These are phyloP conservation scores for Apiotrichum sp. DNA, from an alignment of 1,284 basidiomycete species.

Conservation along the genomic window DNA sequence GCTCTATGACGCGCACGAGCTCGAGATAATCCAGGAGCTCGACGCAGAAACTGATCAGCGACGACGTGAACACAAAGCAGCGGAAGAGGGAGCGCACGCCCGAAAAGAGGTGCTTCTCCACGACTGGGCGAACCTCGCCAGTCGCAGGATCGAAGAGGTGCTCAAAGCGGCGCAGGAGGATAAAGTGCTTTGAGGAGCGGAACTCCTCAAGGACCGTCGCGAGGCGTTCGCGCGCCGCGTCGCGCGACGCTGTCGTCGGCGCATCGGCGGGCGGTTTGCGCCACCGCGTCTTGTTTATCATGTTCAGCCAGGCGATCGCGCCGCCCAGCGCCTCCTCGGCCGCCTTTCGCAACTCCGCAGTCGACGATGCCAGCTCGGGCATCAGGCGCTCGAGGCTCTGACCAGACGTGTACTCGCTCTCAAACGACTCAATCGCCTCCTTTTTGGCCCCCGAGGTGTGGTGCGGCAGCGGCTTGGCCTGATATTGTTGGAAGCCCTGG, in stretches of 20 bases:
- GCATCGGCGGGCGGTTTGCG: constrained; percentile 25
- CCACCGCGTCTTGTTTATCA: constrained; percentile 54
- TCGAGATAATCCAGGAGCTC: constrained; percentile 39
- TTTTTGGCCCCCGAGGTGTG: constrained; percentile 5
- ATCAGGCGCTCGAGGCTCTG: constrained; percentile 46
- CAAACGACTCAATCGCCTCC: neutral
- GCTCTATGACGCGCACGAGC: constrained; percentile 39
- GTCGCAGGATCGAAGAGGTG: constrained; percentile 39
- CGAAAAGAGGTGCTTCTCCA: constrained; percentile 11
- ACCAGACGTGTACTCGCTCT: constrained; percentile 12
- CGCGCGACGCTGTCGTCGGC: constrained; percentile 39
- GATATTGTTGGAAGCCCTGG: constrained; percentile 5
- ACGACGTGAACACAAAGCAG: constrained; percentile 48
- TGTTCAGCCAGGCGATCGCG: constrained; percentile 45
- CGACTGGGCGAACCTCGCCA: constrained; percentile 21
- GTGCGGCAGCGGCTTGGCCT: constrained; percentile 14
- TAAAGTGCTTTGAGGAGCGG: constrained; percentile 47
- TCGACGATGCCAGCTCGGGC: constrained; percentile 51
- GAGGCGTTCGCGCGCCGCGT: constrained; percentile 47
- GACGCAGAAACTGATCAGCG: constrained; percentile 39
- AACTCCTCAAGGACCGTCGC: constrained; percentile 47
- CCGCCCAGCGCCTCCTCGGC: constrained; percentile 45
- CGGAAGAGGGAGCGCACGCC: constrained; percentile 46
- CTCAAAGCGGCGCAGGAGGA: constrained; percentile 53
- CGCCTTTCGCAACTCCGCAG: constrained; percentile 49